A percentile compares a stretch with the other conserved stretches of the same genome.
Conservation (phyloP, 2,329 filamentous ascomycete genomes). For the Cercospora janseana region DNA sequence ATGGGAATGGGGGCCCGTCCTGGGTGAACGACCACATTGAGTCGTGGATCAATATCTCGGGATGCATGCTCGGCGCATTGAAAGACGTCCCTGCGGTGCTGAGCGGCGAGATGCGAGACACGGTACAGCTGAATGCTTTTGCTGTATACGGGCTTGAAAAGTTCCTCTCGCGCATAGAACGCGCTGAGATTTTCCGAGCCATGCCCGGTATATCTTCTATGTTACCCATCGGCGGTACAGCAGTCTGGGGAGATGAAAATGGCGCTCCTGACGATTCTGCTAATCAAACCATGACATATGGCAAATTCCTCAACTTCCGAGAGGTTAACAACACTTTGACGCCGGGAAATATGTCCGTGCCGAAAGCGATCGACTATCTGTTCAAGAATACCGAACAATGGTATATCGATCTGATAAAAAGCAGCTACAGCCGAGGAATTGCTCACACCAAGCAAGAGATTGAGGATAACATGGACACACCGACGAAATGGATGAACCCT, state of each 20-base stretch:
- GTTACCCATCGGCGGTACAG: constrained; percentile 89
- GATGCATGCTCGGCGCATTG: constrained; percentile 92
- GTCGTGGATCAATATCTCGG: constrained; percentile 96
- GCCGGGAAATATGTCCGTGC: constrained; percentile 72
- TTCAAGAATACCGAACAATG: constrained; percentile 76
- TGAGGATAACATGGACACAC: constrained; percentile 58
- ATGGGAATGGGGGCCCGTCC: constrained; percentile 73
- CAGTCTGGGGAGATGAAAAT: constrained; percentile 86
- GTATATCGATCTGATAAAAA: constrained; percentile 72
- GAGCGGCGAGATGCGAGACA: constrained; percentile 97
- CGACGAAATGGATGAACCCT: constrained; percentile 87
- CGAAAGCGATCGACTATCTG: constrained; percentile 73
- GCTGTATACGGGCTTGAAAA: constrained; percentile 96
- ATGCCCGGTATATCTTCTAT: constrained; percentile 98
- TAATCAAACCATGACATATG: constrained; percentile 70
- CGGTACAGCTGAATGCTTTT: constrained; percentile 91
- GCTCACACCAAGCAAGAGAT: constrained; percentile 78
- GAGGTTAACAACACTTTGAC: constrained; percentile 58
- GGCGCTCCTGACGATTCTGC: constrained; percentile 85
- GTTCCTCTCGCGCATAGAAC: constrained; percentile 85
- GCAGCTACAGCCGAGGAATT: constrained; percentile 83
- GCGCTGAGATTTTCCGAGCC: constrained; percentile 88
- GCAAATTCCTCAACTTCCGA: constrained; percentile 82
- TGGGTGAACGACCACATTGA: constrained; percentile 93
- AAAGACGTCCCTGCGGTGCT: constrained; percentile 89